Conservation (phyloP, 257 asterid species). For the Cordia subcordata region DNA sequence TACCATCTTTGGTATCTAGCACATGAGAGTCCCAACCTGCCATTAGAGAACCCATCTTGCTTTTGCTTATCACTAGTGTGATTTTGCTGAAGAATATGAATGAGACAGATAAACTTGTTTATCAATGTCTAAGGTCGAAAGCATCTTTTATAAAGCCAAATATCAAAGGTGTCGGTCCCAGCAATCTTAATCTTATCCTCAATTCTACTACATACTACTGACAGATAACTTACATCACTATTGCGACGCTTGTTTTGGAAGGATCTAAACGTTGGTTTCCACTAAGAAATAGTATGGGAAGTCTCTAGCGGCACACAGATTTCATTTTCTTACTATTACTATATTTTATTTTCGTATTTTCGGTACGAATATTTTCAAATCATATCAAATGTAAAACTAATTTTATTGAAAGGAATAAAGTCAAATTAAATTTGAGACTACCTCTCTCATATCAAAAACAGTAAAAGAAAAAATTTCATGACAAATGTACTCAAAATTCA, state of each 20-base stretch:
- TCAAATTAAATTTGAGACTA: no score
- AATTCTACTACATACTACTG: background rate
- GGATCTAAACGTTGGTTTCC: no score
- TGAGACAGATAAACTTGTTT: background rate
- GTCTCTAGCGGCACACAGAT: no score
- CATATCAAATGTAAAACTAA: no score
- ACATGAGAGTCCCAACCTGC: slow-evolving; percentile 76
- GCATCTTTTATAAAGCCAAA: background rate
- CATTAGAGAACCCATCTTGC: slow-evolving; percentile 87
- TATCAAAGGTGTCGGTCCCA: background rate
- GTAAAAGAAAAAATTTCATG: no score
- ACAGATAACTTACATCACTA: background rate
- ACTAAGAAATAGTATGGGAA: no score
- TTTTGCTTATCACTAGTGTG: background rate
- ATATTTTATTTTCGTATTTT: no score
- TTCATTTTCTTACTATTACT: no score
- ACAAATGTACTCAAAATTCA: no score
- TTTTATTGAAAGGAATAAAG: no score
- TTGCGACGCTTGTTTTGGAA: background rate
- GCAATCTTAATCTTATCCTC: background rate
- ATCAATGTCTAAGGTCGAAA: background rate
- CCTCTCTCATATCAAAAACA: no score
- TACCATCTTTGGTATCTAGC: slow-evolving; percentile 55
- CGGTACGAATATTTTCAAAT: no score
- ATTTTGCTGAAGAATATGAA: background rate